Evolutionary conservation across 345 rosid genomes (phyloP).

Genomic region (Syzygium aromaticum): DNA sequence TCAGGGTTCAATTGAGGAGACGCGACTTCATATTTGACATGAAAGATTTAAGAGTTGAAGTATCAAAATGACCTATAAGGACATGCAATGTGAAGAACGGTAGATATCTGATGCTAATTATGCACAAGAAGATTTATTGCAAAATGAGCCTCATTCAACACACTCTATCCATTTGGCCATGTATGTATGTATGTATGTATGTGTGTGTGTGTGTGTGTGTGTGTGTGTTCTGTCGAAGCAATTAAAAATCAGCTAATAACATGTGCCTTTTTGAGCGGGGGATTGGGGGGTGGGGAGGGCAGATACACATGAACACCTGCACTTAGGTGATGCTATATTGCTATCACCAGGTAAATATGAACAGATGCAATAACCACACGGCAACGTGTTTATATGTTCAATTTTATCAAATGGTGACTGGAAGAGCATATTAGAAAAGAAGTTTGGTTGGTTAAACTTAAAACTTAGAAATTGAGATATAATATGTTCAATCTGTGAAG

Average conservation of each 20-base stretch:
- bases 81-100: not conserved
- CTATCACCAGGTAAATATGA: fast-evolving
- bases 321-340: not conserved
- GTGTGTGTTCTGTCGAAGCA: too few species aligned
- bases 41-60: not conserved
- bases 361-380: not conserved
- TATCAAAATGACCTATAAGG: not conserved
- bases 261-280: not conserved
- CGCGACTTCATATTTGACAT: too few species aligned
- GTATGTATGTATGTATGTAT: too few species aligned
- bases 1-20: not conserved
- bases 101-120: not conserved
- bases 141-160: not conserved
- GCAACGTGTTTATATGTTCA: not conserved
- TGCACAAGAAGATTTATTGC: not conserved
- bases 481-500: not conserved
- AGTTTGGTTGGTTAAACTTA: not conserved
- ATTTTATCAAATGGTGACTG: not conserved
- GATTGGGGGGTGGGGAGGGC: not conserved
- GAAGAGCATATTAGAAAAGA: not conserved
- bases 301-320: not conserved
- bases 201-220: too few species aligned
- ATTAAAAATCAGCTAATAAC: too few species aligned
- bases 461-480: not conserved
- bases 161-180: too few species aligned